A percentile compares a stretch with the other conserved stretches of the same genome.
Conservation (phyloP, 345 rosid species). For the Eucalyptus regnans region DNA sequence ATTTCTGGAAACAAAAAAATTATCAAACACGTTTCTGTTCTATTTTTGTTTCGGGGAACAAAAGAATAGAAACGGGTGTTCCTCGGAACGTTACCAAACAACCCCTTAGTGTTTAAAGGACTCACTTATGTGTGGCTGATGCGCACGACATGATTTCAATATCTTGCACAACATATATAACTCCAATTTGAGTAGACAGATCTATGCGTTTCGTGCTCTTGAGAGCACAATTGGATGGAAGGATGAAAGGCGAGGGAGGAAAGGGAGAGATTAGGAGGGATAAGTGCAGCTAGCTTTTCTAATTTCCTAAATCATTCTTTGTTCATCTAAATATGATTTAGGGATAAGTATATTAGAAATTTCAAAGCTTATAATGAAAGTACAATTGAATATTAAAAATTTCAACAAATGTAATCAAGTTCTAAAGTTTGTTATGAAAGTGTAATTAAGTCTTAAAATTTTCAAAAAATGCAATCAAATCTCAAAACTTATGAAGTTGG, state of each 20-base stretch:
- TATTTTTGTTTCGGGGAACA: too few species aligned
- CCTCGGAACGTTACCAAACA: too few species aligned
- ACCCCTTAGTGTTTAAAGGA: background rate
- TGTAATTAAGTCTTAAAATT: too few species aligned
- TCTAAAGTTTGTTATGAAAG: too few species aligned
- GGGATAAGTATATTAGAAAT: fast-evolving
- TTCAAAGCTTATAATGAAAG: fast-evolving
- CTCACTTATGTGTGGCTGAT: background rate
- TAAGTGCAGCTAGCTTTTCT: too few species aligned
- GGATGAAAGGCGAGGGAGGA: background rate
- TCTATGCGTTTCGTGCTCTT: background rate
- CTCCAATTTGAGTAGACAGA: background rate
- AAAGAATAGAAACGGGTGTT: too few species aligned
- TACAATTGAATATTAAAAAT: fast-evolving
- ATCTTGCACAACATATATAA: background rate
- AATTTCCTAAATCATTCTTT: background rate
- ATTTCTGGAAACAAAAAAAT: too few species aligned
- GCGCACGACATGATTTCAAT: background rate
- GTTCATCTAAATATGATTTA: too few species aligned
- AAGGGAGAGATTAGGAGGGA: background rate
- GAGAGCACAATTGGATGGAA: background rate
- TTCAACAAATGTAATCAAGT: too few species aligned
- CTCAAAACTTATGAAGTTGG: fast-evolving
- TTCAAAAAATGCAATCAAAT: fast-evolving
- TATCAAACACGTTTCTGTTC: too few species aligned